Evolutionary conservation across 2,329 filamentous ascomycete species (phyloP), one percentile per base, ranked within the genome.

Genomic region (Pyricularia pennisetigena): DNA sequence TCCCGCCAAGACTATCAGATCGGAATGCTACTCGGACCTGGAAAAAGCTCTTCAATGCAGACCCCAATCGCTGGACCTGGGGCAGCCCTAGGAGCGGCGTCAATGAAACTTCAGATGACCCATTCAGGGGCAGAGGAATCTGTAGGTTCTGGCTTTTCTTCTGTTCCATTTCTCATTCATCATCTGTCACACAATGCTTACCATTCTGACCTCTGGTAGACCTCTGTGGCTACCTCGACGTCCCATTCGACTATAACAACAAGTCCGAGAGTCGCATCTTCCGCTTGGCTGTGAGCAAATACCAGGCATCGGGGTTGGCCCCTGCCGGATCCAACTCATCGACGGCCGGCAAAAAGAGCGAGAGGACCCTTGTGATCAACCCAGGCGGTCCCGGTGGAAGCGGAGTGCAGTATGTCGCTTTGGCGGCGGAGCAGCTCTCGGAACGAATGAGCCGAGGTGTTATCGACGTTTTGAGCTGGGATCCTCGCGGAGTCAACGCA

Each of bases 401-500:
- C 61, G 82, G 82, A 2, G 82, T 79, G 0, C 73, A 68, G 0
- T 79, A 80, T 57, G 76, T 74, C 3, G 83, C 80, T 80, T 71
- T 76, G 6, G 71, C 70, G 0, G 78, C 76, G 3, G 78, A 82
- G 68, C 67, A 70, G 0, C 69, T 81, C 49, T 78, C 79, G 3
- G 72, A 78, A 68, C 78, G 80, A 3, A 73, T 84, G 14, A 82
- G 81, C 68, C 78, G 78, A 35, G 76, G 79, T 26, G 72, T 75
- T 26, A 82, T 79, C 26, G 82, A 85, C 69, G 79, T 85, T 6
- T 73, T 86, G 16, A 82, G 82, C n/a, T 85, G 82, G 79, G 83
- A 86, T 67, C 83, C 83, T n/a, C 79, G 83, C 3, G 83, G 83
- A 1, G 81, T 85, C 67, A 85, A 85, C 71, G 73, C 76, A 0